Percentiles rank a stretch among this genome's conserved stretches.
Evolutionary conservation across 441 rosid species (phyloP).

Genomic region (Bruguiera hainesii): DNA sequence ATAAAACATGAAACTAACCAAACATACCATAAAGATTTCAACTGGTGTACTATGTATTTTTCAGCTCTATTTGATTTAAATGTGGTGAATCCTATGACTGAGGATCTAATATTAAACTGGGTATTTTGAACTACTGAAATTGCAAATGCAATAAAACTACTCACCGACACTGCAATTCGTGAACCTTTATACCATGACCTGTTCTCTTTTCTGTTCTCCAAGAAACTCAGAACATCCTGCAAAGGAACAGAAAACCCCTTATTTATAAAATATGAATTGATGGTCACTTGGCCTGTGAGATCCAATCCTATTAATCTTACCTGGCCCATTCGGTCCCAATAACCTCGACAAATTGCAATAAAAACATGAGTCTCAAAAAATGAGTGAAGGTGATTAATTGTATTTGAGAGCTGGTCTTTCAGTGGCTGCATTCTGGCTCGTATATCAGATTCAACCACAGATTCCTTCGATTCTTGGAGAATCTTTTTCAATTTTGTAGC

Average conservation of each 20-base stretch:
- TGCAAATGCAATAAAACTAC: constrained; percentile 22
- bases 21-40: too few relatives aligned
- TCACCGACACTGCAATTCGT: constrained; percentile 76
- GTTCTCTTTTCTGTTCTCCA: constrained; percentile 95
- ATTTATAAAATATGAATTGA: neutral
- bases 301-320: constrained; percentile 29
- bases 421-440: constrained; percentile 75
- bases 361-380: constrained; percentile 79
- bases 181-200: constrained; percentile 98
- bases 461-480: constrained; percentile 88
- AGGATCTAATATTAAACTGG: neutral
- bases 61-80: neutral
- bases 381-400: constrained; percentile 75
- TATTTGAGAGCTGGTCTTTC: constrained; percentile 72
- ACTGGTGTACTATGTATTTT: neutral
- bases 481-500: constrained; percentile 86
- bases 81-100: neutral
- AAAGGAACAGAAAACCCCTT: neutral
- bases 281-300: neutral
- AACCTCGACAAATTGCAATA: constrained; percentile 79
- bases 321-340: constrained; percentile 98
- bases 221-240: constrained; percentile 80
- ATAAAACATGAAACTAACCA: too few relatives aligned
- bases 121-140: constrained; percentile 1
- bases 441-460: constrained; percentile 78